These are phyloP conservation scores for Murraya paniculata DNA, from an alignment of 345 rosid species.

Conservation along the genomic window DNA sequence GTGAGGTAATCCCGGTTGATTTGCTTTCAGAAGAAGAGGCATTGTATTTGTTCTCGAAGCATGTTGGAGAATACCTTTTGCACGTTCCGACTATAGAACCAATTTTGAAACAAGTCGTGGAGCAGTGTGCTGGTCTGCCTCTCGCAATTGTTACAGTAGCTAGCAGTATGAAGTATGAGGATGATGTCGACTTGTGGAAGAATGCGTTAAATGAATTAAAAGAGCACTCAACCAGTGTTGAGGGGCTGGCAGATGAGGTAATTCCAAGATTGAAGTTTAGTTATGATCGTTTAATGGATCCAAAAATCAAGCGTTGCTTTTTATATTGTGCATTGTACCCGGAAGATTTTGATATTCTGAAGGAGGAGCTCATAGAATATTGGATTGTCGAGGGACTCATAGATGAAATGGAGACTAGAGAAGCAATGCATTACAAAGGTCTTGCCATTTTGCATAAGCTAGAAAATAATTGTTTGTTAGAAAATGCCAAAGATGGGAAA, in stretches of 20 bases:
- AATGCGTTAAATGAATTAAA: conserved; percentile 10
- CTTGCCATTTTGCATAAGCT: too few relatives aligned
- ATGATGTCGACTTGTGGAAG: neutral
- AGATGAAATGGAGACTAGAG: too few relatives aligned
- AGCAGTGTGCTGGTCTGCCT: conserved; percentile 16
- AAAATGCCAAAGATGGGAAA: too few relatives aligned
- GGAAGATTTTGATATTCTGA: too few relatives aligned
- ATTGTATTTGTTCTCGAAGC: neutral
- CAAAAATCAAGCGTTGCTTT: too few relatives aligned
- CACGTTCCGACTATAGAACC: neutral
- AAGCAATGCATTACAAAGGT: too few relatives aligned
- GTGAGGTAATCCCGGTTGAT: neutral
- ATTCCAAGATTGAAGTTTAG: too few relatives aligned
- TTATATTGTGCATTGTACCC: too few relatives aligned
- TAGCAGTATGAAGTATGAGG: neutral
- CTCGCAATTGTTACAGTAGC: conserved; percentile 7
- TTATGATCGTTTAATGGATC: neutral
- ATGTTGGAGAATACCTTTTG: neutral
- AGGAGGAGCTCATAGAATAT: too few relatives aligned
- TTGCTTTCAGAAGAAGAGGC: neutral
- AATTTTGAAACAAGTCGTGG: neutral
- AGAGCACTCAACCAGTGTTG: neutral
- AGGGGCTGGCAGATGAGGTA: neutral
- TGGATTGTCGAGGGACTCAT: too few relatives aligned
- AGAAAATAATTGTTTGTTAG: too few relatives aligned